phyloP scores from a whole-genome alignment of 2,329 filamentous ascomycete genomes.

The Penicillium sp. region DNA sequence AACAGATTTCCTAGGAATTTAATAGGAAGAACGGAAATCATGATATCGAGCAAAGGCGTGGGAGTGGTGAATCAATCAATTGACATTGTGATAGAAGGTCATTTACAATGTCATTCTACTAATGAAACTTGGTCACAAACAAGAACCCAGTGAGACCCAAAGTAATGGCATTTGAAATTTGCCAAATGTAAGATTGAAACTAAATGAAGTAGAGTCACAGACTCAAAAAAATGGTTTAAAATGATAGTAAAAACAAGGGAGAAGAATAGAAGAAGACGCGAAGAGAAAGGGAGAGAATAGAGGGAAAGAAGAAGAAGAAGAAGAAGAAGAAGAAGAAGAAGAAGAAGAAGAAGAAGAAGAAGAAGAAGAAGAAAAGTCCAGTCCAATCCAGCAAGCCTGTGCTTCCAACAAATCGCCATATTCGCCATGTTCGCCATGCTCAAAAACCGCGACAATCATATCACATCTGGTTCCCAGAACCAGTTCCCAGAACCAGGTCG shows the following conservation, averaged over 20 bases:
- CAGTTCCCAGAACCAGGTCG: not conserved
- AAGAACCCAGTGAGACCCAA: not conserved
- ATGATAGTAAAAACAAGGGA: conserved; percentile 3
- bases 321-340: not conserved
- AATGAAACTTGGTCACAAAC: no score
- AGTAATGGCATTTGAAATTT: not conserved
- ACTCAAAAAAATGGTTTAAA: conserved; percentile 5
- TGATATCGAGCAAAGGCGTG: no score
- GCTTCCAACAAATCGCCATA: not conserved
- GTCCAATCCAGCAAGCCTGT: conserved; percentile 1
- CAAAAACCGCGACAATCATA: not conserved
- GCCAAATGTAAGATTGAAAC: not conserved
- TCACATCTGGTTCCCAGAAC: not conserved
- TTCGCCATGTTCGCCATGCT: not conserved
- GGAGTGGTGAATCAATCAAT: no score
- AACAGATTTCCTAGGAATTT: no score
- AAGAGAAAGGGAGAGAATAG: conserved; percentile 6
- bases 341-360: not conserved
- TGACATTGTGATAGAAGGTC: no score
- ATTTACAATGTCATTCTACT: no score
- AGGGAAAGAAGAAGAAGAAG: not conserved
- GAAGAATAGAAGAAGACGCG: not conserved
- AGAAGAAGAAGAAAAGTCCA: not conserved
- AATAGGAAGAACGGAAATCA: no score
- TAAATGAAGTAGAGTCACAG: conserved; percentile 6